phyloP scores from a whole-genome alignment of 495 filamentous ascomycete genomes.

The Xylaria telfairii region DNA sequence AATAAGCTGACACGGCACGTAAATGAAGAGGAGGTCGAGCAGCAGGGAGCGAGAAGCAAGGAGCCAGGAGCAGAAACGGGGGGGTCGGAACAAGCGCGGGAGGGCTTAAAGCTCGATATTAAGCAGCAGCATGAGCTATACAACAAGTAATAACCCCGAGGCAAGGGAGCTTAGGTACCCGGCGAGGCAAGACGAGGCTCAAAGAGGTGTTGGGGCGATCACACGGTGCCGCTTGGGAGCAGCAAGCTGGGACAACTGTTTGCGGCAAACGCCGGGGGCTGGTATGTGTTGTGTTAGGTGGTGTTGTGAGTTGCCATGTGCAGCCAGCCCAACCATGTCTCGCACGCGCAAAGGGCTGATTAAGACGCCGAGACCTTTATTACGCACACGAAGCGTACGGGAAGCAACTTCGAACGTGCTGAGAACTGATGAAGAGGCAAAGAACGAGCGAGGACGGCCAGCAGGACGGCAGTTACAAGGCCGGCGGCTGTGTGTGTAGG shows the following conservation, averaged over 20 bases:
- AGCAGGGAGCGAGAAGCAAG: not conserved
- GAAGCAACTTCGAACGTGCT: not conserved
- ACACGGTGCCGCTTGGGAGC: conserved; percentile 7
- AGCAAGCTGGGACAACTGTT: not conserved
- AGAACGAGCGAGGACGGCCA: not conserved
- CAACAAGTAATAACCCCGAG: not conserved
- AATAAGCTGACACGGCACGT: conserved; percentile 27
- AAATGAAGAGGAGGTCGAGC: conserved; percentile 16
- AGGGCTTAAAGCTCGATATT: conserved; percentile 25
- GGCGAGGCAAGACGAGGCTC: conserved; percentile 17
- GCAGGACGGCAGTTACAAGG: not conserved
- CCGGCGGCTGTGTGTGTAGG: not conserved
- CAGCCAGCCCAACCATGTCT: conserved; percentile 23
- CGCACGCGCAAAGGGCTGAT: not conserved
- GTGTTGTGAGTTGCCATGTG: conserved; percentile 21
- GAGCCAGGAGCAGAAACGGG: conserved; percentile 7
- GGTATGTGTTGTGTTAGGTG: conserved; percentile 5
- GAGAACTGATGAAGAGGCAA: conserved; percentile 1
- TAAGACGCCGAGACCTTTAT: conserved; percentile 4
- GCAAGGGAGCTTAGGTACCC: not conserved
- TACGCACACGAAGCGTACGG: not conserved
- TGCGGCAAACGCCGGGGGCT: conserved; percentile 22
- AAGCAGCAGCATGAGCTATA: conserved; percentile 20
- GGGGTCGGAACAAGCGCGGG: conserved; percentile 20
- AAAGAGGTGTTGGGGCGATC: conserved; percentile 14